Evolutionary conservation across 305 asterid species (phyloP).

Genomic region (Rubia tinctorum): DNA sequence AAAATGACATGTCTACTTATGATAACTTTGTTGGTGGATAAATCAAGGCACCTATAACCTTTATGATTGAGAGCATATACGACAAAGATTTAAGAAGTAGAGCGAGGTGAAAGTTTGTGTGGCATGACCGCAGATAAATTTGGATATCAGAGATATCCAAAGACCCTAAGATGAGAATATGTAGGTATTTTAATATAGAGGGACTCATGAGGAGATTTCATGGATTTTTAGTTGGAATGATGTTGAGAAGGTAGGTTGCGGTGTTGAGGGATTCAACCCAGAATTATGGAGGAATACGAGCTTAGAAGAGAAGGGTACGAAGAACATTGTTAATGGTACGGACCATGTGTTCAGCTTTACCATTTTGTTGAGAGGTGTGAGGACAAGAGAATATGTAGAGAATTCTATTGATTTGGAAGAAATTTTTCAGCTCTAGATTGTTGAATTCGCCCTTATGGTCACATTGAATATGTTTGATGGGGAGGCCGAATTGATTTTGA

Average conservation of each 20-base stretch:
- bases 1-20: neutral
- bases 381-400: neutral
- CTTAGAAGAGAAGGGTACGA: neutral
- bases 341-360: constrained; percentile 1
- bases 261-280: constrained; percentile 6
- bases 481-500: neutral
- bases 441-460: constrained; percentile 11
- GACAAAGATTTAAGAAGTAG: neutral
- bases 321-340: neutral
- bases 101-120: neutral
- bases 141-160: constrained; percentile 3
- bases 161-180: neutral
- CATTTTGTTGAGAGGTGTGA: neutral
- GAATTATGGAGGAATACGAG: neutral
- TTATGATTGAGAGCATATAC: constrained; percentile 5
- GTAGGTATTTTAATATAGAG: neutral
- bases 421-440: neutral
- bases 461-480: neutral
- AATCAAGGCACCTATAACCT: neutral
- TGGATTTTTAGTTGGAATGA: neutral
- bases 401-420: neutral
- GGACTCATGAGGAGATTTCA: neutral
- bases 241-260: neutral
- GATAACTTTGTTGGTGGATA: neutral
- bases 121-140: neutral